These are phyloP conservation scores for Stagonosporopsis rhizophila DNA, from an alignment of 2,329 filamentous ascomycete species.

Conservation along the genomic window DNA sequence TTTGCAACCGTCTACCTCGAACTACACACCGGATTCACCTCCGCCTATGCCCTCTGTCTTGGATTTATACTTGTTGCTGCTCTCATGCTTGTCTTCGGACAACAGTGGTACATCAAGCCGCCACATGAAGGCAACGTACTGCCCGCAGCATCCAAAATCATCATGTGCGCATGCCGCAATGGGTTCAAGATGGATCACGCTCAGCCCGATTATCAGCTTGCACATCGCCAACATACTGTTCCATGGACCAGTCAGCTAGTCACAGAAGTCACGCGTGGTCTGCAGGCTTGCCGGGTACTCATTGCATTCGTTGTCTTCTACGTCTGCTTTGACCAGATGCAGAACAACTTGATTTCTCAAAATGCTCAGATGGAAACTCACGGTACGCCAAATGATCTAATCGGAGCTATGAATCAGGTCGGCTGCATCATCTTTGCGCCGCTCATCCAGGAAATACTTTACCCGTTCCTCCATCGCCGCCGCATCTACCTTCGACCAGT, in stretches of 20 bases:
- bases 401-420: constrained; percentile 42
- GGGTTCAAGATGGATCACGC: constrained; percentile 38
- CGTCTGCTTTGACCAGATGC: constrained; percentile 50
- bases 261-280: constrained; percentile 36
- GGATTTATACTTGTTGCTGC: constrained; percentile 70
- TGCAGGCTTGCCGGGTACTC: constrained; percentile 44
- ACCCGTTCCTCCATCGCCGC: constrained; percentile 37
- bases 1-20: constrained; percentile 72
- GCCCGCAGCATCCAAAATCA: constrained; percentile 34
- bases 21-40: constrained; percentile 70
- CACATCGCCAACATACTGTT: constrained; percentile 29
- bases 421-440: constrained; percentile 45
- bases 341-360: constrained; percentile 50
- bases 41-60: constrained; percentile 68
- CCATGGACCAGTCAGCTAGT: constrained; percentile 39
- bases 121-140: constrained; percentile 35
- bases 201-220: constrained; percentile 35
- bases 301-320: constrained; percentile 47
- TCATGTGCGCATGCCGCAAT: constrained; percentile 36
- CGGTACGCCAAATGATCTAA: constrained; percentile 46
- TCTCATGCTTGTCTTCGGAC: constrained; percentile 56
- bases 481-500: constrained; percentile 40
- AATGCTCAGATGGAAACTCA: constrained; percentile 45
- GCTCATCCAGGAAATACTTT: constrained; percentile 38
- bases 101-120: constrained; percentile 27